Base-by-base conservation (phyloP, 192 early-diverging fungal species). In the Gamsiella multidivaricata region DNA sequence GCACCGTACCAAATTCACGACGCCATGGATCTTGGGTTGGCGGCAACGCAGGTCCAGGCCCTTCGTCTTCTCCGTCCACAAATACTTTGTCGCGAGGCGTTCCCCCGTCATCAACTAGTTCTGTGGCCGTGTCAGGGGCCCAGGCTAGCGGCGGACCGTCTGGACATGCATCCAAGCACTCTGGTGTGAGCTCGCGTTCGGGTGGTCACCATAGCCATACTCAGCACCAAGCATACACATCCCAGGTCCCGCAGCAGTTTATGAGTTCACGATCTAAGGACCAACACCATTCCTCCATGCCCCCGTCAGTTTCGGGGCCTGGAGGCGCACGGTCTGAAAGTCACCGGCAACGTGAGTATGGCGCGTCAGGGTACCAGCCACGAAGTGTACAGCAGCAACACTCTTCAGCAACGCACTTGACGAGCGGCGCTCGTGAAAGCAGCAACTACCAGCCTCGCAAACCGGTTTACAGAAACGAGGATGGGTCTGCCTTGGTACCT, bases 401-500 rank as follows among this genome's bases (percentile, higher is more conserved):
- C 39, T 6, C 45, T 11, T 42, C 56, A 9, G 15, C 67, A 8
- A 34, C 47, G 11, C 67, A 69, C 18, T 25, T 60, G 33, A 69
- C 67, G 7, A 69, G 56, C 20, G 67, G 67, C 1, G 67, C 56
- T 15, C 56, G 67, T 20, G 67, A 69, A 37, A 69, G 56, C 57
- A 69, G 55, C 29, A 69, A 60, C 29, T 69, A 69, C 23, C 67
- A 69, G 28, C 56, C 67, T 31, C 55, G 67, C 11, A 69, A 60
- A 28, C 56, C 67, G 1, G 28, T 37, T 0, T 60, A 49, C 37
- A 56, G 67, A 15, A 28, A 37, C 1, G 67, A 69, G 23, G 57
- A 69, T 60, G 67, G 57, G 6, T 43, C 67, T 5, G 34, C 52
- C 2, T 25, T 45, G 10, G 26, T 32, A 3, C 64, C 52, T 20